Base-by-base conservation (phyloP, 2,329 filamentous ascomycete genomes). In the Cordyceps pruinosa region DNA sequence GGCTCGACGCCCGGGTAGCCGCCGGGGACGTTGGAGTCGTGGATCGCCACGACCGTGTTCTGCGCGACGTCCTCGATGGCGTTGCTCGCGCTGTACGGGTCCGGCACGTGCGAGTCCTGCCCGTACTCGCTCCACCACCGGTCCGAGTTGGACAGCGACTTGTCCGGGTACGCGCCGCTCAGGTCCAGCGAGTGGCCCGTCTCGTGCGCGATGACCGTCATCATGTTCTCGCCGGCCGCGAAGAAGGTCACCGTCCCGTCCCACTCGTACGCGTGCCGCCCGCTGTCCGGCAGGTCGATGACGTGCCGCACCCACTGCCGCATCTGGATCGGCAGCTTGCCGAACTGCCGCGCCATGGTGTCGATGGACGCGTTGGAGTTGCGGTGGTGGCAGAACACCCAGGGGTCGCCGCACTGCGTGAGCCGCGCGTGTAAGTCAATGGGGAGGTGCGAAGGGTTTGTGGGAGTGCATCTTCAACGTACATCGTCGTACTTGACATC, bases 311-410 rank as follows among this genome's bases (percentile, higher is more conserved):
- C 59, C 53, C 62, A 61, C 35, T 61, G 57, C n/a, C 66, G 62
- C 47, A 65, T 64, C 56, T 62, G 62, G 25, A 67, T 48, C 19
- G 66, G 66, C 10, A 68, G 30, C 42, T 61, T 61, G 44, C 66
- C 66, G 21, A 66, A 66, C 30, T 62, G 41, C 25, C 50, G 59
- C 12, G 63, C 61, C 62, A 68, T 66, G 47, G 61, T 60, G 19
- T 58, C 49, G 50, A 62, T 48, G 58, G 47, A 57, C 28, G 59
- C 53, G 10, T 57, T 45, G 8, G 63, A 59, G 25, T 61, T 48
- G 46, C 58, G 63, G 53, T 66, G 64, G 17, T 66, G 62, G 56
- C 66, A 68, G 51, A 68, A 63, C 56, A 65, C 58, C 66, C 66
- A 68, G 25, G 62, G 60, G 57, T 66, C 57, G 34, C 37, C 47